A percentile compares a stretch with the other conserved stretches of the same genome.
phyloP scores from a whole-genome alignment of 2,329 filamentous ascomycete species.

The Colletotrichum sojae region DNA sequence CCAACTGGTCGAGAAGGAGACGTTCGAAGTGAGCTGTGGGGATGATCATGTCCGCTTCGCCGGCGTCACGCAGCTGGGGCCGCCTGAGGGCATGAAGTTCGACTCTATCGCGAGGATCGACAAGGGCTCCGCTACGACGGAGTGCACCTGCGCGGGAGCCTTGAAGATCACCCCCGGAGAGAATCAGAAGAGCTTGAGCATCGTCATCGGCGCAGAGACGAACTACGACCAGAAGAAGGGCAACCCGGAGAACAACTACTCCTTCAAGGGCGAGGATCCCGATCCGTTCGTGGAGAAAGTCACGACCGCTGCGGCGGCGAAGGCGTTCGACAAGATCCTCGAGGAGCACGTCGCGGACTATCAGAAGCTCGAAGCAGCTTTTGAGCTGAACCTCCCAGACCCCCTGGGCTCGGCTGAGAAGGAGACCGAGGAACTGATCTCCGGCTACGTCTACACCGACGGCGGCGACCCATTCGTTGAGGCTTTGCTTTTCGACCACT shows the following conservation, averaged over 20 bases:
- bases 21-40: conserved; percentile 51
- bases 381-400: conserved; percentile 62
- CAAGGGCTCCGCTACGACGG: conserved; percentile 39
- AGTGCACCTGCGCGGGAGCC: conserved; percentile 40
- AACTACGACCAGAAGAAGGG: conserved; percentile 67
- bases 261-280: conserved; percentile 65
- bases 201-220: conserved; percentile 62
- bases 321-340: conserved; percentile 50
- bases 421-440: conserved; percentile 58
- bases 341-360: conserved; percentile 58
- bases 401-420: conserved; percentile 53
- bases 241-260: conserved; percentile 57
- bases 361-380: conserved; percentile 52
- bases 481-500: conserved; percentile 66
- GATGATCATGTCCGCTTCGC: conserved; percentile 49
- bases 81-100: conserved; percentile 61
- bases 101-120: conserved; percentile 51
- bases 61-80: conserved; percentile 55
- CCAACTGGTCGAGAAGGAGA: conserved; percentile 47
- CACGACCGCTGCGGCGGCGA: conserved; percentile 50
- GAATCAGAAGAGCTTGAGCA: conserved; percentile 45
- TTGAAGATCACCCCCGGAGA: conserved; percentile 49
- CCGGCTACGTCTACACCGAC: conserved; percentile 48
- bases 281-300: conserved; percentile 51
- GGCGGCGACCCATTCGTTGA: conserved; percentile 66